These are phyloP conservation scores for Rhodotorula toruloides DNA, from an alignment of 768 basidiomycete species.

Conservation along the genomic window DNA sequence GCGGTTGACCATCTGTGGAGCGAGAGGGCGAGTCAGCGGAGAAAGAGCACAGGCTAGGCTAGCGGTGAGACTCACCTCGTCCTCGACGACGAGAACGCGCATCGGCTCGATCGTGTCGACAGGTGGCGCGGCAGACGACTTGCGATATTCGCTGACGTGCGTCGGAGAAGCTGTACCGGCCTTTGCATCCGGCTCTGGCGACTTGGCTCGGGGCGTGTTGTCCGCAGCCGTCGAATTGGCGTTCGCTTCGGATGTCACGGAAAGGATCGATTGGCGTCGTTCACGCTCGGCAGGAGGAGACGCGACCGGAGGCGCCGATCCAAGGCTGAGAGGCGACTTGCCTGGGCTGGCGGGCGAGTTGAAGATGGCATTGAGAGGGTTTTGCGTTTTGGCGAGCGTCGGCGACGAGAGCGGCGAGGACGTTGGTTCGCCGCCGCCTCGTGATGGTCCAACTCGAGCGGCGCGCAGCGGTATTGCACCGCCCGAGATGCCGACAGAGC, in stretches of 20 bases:
- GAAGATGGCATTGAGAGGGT: background rate
- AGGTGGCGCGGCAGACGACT: background rate
- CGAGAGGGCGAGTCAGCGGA: conserved; percentile 1
- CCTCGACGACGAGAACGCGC: conserved; percentile 60
- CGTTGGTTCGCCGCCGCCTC: background rate
- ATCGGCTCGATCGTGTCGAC: conserved; percentile 35
- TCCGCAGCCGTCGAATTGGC: background rate
- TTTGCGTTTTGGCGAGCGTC: background rate
- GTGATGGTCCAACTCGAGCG: background rate
- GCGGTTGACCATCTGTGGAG: conserved; percentile 67
- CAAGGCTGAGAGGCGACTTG: no score
- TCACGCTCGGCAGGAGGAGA: no score
- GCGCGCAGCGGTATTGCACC: conserved; percentile 21
- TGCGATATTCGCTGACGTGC: conserved; percentile 28
- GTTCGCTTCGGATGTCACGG: background rate
- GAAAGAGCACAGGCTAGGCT: background rate
- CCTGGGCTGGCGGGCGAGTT: background rate
- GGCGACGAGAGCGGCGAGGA: conserved; percentile 1
- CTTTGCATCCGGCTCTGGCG: background rate
- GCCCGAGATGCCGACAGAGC: conserved; percentile 5
- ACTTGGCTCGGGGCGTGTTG: background rate
- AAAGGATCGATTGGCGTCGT: background rate
- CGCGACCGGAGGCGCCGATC: no score
- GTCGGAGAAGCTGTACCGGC: background rate
- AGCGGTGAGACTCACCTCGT: conserved; percentile 53